A percentile compares a stretch with the other conserved stretches of the same genome.
These are phyloP conservation scores for Eimeria maxima DNA, from an alignment of 169 alveolate genomes.

Conservation along the genomic window DNA sequence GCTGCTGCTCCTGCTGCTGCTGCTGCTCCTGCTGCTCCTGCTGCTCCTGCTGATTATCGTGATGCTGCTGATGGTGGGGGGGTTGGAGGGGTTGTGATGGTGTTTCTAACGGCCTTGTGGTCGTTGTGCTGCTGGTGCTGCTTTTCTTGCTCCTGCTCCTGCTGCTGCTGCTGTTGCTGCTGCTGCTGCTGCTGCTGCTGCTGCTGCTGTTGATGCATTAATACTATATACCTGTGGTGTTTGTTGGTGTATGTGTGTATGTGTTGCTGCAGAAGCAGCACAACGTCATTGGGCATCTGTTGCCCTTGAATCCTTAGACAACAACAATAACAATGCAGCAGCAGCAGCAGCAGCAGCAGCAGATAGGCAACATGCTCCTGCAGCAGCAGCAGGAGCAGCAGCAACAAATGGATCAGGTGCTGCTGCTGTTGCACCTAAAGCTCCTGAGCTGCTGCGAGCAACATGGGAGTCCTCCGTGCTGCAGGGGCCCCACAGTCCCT, in stretches of 20 bases:
- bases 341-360: background rate
- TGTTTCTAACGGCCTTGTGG: too few species aligned
- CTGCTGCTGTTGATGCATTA: background rate
- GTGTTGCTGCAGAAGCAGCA: slow-evolving; percentile 26
- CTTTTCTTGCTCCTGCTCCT: background rate
- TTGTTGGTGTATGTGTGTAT: background rate
- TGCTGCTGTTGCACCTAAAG: slow-evolving; percentile 6
- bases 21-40: slow-evolving; percentile 6
- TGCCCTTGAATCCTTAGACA: background rate
- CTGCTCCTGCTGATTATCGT: background rate
- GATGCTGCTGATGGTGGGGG: too few species aligned
- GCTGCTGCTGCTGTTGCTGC: too few species aligned
- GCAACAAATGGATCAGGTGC: background rate
- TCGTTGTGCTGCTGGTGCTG: background rate
- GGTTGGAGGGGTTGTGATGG: too few species aligned
- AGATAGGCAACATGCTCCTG: too few species aligned
- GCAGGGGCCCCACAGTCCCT: background rate
- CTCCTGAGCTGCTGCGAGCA: slow-evolving; percentile 46
- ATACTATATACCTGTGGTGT: too few species aligned
- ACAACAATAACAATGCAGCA: background rate
- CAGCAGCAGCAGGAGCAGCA: too few species aligned
- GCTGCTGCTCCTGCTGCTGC: too few species aligned
- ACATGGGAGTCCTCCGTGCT: slow-evolving; percentile 41
- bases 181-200: background rate
- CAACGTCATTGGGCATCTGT: slow-evolving; percentile 44